Evolutionary conservation across 768 basidiomycete genomes (phyloP).

Genomic region (Flagelloscypha sp.): DNA sequence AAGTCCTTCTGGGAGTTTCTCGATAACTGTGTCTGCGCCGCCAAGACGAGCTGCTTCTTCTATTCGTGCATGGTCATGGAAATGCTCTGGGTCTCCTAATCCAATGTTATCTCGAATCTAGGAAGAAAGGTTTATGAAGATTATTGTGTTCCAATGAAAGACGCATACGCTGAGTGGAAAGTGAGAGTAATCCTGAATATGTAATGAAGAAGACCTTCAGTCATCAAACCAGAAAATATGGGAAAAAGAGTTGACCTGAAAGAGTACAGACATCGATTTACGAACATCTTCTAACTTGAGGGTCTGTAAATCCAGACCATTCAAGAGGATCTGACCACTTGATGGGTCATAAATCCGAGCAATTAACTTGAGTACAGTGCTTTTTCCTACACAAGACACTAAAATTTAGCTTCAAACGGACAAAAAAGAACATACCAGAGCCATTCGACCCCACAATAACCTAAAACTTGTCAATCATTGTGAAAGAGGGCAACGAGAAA

Average conservation of each 20-base stretch:
- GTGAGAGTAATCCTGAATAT: slow-evolving; percentile 45
- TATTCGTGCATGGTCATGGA: slow-evolving; percentile 28
- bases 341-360: slow-evolving; percentile 38
- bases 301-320: slow-evolving; percentile 33
- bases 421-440: slow-evolving; percentile 26
- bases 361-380: slow-evolving; percentile 42
- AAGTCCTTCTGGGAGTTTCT: slow-evolving; percentile 34
- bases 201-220: too few species aligned
- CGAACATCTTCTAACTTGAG: slow-evolving; percentile 36
- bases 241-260: too few species aligned
- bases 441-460: slow-evolving; percentile 44
- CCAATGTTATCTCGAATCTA: slow-evolving; percentile 47
- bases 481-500: too few species aligned
- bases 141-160: background rate
- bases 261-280: slow-evolving; percentile 34
- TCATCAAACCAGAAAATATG: too few species aligned
- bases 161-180: slow-evolving; percentile 42
- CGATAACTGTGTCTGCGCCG: slow-evolving; percentile 40
- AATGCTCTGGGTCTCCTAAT: slow-evolving; percentile 35
- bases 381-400: slow-evolving; percentile 26
- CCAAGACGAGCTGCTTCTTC: slow-evolving; percentile 38
- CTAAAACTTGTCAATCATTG: too few species aligned
- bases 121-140: too few species aligned
- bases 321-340: slow-evolving; percentile 37
- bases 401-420: background rate